Evolutionary conservation across 1,284 basidiomycete species (phyloP).

Genomic region (Ustilago nuda): DNA sequence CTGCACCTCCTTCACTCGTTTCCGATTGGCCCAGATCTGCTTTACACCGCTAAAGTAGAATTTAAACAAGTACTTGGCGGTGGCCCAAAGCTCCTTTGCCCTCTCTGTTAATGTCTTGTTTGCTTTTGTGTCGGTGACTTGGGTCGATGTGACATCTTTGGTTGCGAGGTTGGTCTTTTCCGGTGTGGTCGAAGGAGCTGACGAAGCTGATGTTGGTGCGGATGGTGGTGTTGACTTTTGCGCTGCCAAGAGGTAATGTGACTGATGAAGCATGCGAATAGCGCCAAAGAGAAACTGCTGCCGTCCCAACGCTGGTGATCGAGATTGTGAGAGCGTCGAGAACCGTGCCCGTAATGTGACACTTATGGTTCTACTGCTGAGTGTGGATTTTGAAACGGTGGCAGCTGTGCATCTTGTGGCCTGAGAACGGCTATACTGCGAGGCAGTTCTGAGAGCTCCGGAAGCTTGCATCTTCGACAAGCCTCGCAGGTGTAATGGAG

Average conservation of each 20-base stretch:
- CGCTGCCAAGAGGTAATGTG: slow-evolving; percentile 18
- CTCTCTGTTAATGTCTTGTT: slow-evolving; percentile 34
- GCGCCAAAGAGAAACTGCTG: slow-evolving; percentile 24
- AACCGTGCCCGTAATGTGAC: slow-evolving; percentile 1
- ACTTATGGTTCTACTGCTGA: not conserved
- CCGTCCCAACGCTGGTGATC: slow-evolving; percentile 8
- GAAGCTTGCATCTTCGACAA: slow-evolving; percentile 29
- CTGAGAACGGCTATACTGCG: slow-evolving; percentile 19
- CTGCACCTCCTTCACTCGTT: slow-evolving; percentile 40
- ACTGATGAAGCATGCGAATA: slow-evolving; percentile 30
- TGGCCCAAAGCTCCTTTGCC: slow-evolving; percentile 57
- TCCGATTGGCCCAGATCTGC: slow-evolving; percentile 66
- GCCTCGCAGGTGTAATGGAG: not conserved
- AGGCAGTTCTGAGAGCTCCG: slow-evolving; percentile 24
- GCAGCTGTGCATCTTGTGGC: slow-evolving; percentile 13
- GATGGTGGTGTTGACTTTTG: slow-evolving; percentile 21
- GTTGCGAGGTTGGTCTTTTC: slow-evolving; percentile 20
- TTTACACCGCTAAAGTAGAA: slow-evolving; percentile 68
- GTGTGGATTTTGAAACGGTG: slow-evolving; percentile 2
- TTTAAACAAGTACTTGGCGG: slow-evolving; percentile 65
- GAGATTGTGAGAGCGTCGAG: not conserved
- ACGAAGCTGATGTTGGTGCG: slow-evolving; percentile 4
- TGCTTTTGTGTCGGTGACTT: slow-evolving; percentile 16
- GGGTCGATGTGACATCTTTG: slow-evolving; percentile 10
- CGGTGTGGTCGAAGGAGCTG: slow-evolving; percentile 2